Percentiles rank a stretch among this genome's conserved stretches.
Evolutionary conservation across 2,329 filamentous ascomycete species (phyloP).

Genomic region (Sclerotinia glacialis): DNA sequence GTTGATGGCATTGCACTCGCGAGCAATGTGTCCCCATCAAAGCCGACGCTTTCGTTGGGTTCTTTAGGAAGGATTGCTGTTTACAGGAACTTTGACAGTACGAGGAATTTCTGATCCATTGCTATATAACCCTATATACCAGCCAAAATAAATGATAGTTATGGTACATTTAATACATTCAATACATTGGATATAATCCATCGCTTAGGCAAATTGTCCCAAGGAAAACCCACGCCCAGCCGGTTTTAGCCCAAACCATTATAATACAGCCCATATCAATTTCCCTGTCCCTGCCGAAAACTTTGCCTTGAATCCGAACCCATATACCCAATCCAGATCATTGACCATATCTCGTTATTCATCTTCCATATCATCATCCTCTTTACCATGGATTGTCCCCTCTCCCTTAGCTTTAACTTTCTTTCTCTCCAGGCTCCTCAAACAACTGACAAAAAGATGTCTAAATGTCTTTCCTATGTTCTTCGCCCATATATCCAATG

Average conservation of each 20-base stretch:
- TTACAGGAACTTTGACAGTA: background rate
- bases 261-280: background rate
- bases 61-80: background rate
- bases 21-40: background rate
- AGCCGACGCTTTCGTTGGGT: background rate
- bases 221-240: background rate
- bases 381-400: background rate
- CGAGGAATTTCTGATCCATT: background rate
- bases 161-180: background rate
- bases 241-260: background rate
- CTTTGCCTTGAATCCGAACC: background rate
- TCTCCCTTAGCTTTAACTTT: background rate
- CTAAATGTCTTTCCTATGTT: slow-evolving; percentile 17
- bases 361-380: slow-evolving; percentile 8
- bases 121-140: background rate
- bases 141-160: background rate
- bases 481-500: slow-evolving; percentile 40
- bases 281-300: background rate
- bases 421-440: slow-evolving; percentile 1
- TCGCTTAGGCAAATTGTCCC: background rate
- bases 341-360: background rate
- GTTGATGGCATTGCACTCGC: too few species aligned
- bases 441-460: slow-evolving; percentile 9
- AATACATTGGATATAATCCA: background rate
- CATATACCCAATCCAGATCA: background rate